Evolutionary conservation across 108 stramenopile species (phyloP), one percentile per base, ranked within the genome.

Genomic region (Hondaea fermentalgiana): DNA sequence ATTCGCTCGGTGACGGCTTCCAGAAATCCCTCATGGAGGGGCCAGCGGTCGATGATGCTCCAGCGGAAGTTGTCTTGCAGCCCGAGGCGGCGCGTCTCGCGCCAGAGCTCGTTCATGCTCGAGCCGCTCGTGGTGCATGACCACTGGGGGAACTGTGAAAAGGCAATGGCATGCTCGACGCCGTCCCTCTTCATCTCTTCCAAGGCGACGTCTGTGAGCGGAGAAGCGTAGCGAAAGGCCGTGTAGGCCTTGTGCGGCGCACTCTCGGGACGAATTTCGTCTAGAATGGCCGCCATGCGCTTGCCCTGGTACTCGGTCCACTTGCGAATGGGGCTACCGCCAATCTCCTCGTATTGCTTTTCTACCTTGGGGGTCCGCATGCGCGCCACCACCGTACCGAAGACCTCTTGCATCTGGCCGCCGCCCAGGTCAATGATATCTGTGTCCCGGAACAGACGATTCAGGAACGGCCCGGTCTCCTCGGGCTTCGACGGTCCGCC

Each of bases 221-320:
- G 94, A 42, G 92, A 90, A 92, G 93, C 94, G 88, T 94, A 94
- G 21, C 94, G 92, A 90, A 94, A 94, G 51, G 91, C 93, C 19
- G 92, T 89, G 91, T 94, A 94, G 89, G 93, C 93, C 71, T 92
- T 93, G 57, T 89, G 89, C 58, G 89, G 89, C 1, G 87, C 89
- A 21, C 88, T 87, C 17, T 88, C 87, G 23, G 89, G 89, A 5
- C 23, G 25, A 23, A 87, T 44, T n/a, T 59, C 28, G 57, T 89
- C 89, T 6, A 89, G 76, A 42, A 51, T 87, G 6, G 6, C n/a
- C 25, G 16, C 58, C 89, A 89, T 87, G 8, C n/a, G 71, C 23
- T 58, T 5, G 59, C 89, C 89, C 64, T 89, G 89, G 17, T 25
- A 21, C 28, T 5, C 25, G 5, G 89, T 89, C 89, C 89, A 89